Conservation (phyloP, 164 flowering plant species). For the Stephania yunnanensis region DNA sequence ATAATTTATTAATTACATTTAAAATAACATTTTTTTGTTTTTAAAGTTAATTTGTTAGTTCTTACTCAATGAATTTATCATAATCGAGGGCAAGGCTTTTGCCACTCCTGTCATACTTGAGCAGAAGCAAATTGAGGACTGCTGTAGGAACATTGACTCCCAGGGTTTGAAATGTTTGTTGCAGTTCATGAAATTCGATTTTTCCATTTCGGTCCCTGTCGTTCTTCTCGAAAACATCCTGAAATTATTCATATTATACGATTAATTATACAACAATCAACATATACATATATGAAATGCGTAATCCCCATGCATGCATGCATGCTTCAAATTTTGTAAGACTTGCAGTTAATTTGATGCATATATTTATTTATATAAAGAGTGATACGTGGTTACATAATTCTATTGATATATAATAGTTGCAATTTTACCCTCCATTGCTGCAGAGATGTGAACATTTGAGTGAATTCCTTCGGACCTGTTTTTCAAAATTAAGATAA, state of each 20-base stretch:
- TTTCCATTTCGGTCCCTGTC: background rate
- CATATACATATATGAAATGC: background rate
- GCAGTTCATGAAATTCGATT: background rate
- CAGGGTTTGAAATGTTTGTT: background rate
- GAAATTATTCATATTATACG: background rate
- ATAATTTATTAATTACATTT: too few relatives aligned
- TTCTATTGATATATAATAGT: background rate
- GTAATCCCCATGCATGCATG: background rate
- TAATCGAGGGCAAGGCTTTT: constrained; percentile 62
- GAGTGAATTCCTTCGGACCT: background rate
- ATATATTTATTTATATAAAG: too few relatives aligned
- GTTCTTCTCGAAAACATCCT: background rate
- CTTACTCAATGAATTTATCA: constrained; percentile 47
- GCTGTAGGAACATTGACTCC: background rate
- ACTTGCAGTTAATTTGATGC: too few relatives aligned
- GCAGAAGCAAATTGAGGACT: constrained; percentile 42
- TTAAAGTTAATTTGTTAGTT: background rate
- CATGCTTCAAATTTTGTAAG: too few relatives aligned
- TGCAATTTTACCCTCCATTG: background rate
- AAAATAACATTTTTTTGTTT: too few relatives aligned
- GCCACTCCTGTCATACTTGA: constrained; percentile 71
- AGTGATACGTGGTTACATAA: background rate
- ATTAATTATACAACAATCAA: too few relatives aligned
- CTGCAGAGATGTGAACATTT: background rate
- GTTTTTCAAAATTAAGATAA: background rate